Evolutionary conservation across 495 filamentous ascomycete species (phyloP), one percentile per base, ranked within the genome.

Genomic region (Podospora fimiseda): DNA sequence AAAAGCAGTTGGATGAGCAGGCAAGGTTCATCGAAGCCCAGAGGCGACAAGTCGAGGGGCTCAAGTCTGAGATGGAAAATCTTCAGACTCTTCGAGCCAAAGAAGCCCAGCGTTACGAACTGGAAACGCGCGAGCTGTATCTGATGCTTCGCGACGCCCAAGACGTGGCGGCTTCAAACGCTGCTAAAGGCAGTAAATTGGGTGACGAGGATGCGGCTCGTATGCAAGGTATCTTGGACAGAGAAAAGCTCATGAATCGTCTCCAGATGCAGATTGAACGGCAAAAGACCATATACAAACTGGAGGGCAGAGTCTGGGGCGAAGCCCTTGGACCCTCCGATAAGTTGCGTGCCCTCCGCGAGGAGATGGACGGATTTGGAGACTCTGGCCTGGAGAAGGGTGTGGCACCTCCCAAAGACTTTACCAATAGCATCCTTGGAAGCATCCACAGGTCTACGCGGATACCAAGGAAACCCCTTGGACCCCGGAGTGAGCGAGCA

Each of bases 101-200:
- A 65, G 94, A 98, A 60, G 77, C 95, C 45, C 93, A 98, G 67
- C 82, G 92, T 42, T 93, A 95, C 62, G 93, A 98, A 67, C 68
- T 98, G 21, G 93, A 98, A 66, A 97, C 94, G 0, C 80, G 93
- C 60, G 93, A 98, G 71, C 74, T 98, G 9, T 98, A 97, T 70
- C 85, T 98, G 37, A 98, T 98, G 93, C 86, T 98, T 46, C 83
- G 94, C 49, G 93, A 98, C 70, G 93, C 93, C 23, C 93, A 98
- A 68, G 93, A 98, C 66, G 88, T 94, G 56, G 92, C 93, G 37
- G 90, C 87, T 14, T 85, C 86, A 3, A 85, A 89, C 62, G 88
- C 89, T 44, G 87, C 85, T 55, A 91, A 91, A 70, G 74, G 77
- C 41, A 75, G 73, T 16, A 75, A 77, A 56, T 62, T 80, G 14